Conservation (phyloP, 768 basidiomycete species). For the Boletus sp. region DNA sequence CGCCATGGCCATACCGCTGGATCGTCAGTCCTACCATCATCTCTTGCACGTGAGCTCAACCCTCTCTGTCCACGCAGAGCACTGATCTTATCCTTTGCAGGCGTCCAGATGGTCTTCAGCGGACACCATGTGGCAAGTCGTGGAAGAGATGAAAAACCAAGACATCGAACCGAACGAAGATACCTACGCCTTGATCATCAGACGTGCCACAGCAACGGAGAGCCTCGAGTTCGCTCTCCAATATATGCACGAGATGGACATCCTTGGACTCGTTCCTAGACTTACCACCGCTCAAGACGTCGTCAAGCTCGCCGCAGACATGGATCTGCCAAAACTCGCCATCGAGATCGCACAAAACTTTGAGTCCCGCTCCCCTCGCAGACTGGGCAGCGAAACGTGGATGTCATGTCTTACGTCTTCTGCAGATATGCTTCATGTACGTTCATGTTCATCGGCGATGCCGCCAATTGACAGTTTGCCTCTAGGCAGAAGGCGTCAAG, state of each 20-base stretch:
- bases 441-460: slow-evolving; percentile 29
- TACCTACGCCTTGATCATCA: slow-evolving; percentile 56
- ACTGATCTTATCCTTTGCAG: slow-evolving; percentile 36
- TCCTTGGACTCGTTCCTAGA: slow-evolving; percentile 47
- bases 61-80: neutral
- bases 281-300: slow-evolving; percentile 50
- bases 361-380: slow-evolving; percentile 54
- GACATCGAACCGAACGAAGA: slow-evolving; percentile 48
- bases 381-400: slow-evolving; percentile 59
- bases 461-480: neutral
- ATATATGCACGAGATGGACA: slow-evolving; percentile 57
- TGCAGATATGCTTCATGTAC: slow-evolving; percentile 65
- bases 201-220: slow-evolving; percentile 40
- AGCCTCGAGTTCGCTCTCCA: slow-evolving; percentile 69
- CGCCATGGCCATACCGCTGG: slow-evolving; percentile 46
- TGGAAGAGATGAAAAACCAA: slow-evolving; percentile 55
- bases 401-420: slow-evolving; percentile 62
- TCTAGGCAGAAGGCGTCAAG: slow-evolving; percentile 64
- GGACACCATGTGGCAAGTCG: slow-evolving; percentile 45
- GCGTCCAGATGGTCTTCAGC: slow-evolving; percentile 41
- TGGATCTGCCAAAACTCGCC: slow-evolving; percentile 62
- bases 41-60: slow-evolving; percentile 54
- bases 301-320: slow-evolving; percentile 51
- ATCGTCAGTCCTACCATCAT: slow-evolving; percentile 52
- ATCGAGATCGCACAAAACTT: slow-evolving; percentile 65